Evolutionary conservation across 169 alveolate genomes (phyloP).

Genomic region (Cryptosporidium sp.): DNA sequence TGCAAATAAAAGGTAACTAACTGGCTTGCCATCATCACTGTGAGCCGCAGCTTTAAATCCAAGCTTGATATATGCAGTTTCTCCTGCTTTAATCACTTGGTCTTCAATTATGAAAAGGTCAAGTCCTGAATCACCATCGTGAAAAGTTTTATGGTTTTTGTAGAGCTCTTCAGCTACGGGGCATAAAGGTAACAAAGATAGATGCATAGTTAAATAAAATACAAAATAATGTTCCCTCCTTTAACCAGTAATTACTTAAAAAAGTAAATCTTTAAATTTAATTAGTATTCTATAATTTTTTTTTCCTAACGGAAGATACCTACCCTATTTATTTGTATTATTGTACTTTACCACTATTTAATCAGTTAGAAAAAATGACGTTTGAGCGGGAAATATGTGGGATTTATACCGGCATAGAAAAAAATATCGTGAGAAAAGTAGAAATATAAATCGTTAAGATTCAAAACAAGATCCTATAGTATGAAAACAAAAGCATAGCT

Average conservation of each 20-base stretch:
- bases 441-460: neutral
- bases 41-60: conserved; percentile 91
- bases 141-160: conserved; percentile 84
- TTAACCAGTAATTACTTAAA: neutral
- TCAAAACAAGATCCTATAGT: neutral
- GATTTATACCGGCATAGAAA: neutral
- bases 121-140: conserved; percentile 91
- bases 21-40: conserved; percentile 75
- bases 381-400: neutral
- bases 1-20: conserved; percentile 86
- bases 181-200: conserved; percentile 53
- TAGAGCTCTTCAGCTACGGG: conserved; percentile 81
- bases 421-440: neutral
- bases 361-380: neutral
- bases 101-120: conserved; percentile 89
- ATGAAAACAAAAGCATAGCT: neutral
- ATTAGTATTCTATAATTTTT: neutral
- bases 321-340: neutral
- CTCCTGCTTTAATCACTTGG: conserved; percentile 85
- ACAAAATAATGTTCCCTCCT: neutral
- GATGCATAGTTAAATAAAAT: neutral
- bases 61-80: conserved; percentile 85
- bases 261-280: neutral
- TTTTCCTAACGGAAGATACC: neutral
- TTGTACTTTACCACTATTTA: too few relatives aligned